A percentile compares a stretch with the other conserved stretches of the same genome.
Conservation (phyloP, 2,329 filamentous ascomycete genomes). For the Trichoderma arundinaceum region DNA sequence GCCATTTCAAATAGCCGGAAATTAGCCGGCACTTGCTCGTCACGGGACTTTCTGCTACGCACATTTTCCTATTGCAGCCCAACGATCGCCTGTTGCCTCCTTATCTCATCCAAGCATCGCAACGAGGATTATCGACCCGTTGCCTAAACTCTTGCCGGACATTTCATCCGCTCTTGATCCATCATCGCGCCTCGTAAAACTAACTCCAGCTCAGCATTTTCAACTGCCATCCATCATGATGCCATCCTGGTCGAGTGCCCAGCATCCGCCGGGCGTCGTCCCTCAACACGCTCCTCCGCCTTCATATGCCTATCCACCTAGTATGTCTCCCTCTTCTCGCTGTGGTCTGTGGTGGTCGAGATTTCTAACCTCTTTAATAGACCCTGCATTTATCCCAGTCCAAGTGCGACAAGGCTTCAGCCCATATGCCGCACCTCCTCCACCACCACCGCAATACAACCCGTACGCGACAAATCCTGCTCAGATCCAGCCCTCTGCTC, state of each 20-base stretch:
- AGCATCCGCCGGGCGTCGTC: constrained; percentile 51
- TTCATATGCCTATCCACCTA: constrained; percentile 48
- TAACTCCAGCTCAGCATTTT: constrained; percentile 32
- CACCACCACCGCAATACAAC: constrained; percentile 37
- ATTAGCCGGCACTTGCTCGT: constrained; percentile 32
- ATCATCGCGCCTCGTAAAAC: constrained; percentile 27
- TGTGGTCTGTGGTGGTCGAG: background rate
- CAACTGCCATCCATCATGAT: constrained; percentile 41
- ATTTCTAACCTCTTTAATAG: constrained; percentile 42
- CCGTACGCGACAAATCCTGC: constrained; percentile 42
- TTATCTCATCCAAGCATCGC: constrained; percentile 25
- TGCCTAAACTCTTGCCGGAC: background rate
- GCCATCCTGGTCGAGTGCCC: constrained; percentile 47
- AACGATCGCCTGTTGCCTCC: constrained; percentile 16
- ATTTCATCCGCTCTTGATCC: constrained; percentile 3
- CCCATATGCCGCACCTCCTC: constrained; percentile 47
- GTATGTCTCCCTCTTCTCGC: constrained; percentile 37
- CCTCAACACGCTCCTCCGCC: constrained; percentile 45
- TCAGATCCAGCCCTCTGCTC: constrained; percentile 38
- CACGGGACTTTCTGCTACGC: constrained; percentile 38
- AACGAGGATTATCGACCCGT: constrained; percentile 13
- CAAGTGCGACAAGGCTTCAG: constrained; percentile 66
- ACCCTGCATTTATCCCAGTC: constrained; percentile 65
- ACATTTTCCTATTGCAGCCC: constrained; percentile 27
- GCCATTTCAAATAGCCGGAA: constrained; percentile 25